Conservation (phyloP, 352 stramenopile genomes). For the Lagenidium giganteum region DNA sequence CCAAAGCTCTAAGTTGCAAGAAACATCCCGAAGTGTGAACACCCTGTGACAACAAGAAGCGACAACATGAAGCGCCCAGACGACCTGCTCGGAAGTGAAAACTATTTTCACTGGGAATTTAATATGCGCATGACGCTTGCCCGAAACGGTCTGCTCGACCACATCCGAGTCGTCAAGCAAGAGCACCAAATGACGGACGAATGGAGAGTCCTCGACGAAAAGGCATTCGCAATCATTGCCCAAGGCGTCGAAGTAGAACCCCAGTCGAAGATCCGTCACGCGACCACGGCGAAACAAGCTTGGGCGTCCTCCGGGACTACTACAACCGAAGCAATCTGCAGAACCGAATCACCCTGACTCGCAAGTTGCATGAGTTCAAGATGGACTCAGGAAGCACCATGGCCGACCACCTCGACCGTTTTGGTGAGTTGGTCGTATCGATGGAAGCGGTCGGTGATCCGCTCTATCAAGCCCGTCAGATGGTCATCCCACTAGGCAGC, state of each 20-base stretch:
- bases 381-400: constrained; percentile 14
- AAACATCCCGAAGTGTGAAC: too few species aligned
- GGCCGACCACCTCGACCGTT: constrained; percentile 11
- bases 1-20: too few species aligned
- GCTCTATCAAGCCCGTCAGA: constrained; percentile 16
- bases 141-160: constrained; percentile 1
- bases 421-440: constrained; percentile 19
- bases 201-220: constrained; percentile 3
- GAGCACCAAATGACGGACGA: not conserved
- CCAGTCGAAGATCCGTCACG: constrained; percentile 4
- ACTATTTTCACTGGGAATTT: constrained; percentile 7
- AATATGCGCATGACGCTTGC: constrained; percentile 4
- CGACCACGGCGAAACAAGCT: constrained; percentile 1
- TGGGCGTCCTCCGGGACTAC: constrained; percentile 9
- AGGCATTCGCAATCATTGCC: constrained; percentile 4
- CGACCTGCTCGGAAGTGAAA: constrained; percentile 4
- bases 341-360: constrained; percentile 20
- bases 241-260: too few species aligned
- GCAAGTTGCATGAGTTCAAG: constrained; percentile 18
- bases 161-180: not conserved
- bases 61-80: constrained; percentile 4
- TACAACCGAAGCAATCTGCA: constrained; percentile 22
- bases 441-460: constrained; percentile 19
- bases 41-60: too few species aligned
- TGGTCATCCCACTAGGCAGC: constrained; percentile 20